Conservation (phyloP, 1,284 basidiomycete genomes). For the Psilocybe mexicana region DNA sequence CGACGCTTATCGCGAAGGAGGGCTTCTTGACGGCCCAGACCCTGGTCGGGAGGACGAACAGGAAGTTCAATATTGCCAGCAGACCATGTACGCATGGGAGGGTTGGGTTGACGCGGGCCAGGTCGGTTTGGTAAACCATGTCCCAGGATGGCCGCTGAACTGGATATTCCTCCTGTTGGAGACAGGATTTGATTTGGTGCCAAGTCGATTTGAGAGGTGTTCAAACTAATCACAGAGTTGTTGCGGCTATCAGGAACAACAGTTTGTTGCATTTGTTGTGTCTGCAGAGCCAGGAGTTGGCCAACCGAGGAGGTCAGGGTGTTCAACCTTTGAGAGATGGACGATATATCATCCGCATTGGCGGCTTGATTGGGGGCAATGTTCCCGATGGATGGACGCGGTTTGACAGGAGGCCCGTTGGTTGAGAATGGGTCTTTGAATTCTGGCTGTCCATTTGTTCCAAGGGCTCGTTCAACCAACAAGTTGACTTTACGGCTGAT, state of each 20-base stretch:
- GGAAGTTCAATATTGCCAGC: constrained; percentile 75
- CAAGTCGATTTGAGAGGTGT: constrained; percentile 49
- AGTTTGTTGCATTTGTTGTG: constrained; percentile 58
- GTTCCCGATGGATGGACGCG: constrained; percentile 62
- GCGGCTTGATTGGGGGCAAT: constrained; percentile 69
- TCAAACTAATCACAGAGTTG: constrained; percentile 46
- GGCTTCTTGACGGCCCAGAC: constrained; percentile 39
- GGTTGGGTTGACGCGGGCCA: constrained; percentile 59
- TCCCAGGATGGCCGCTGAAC: constrained; percentile 45
- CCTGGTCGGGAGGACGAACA: constrained; percentile 49
- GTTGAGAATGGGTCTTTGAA: constrained; percentile 78
- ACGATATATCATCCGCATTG: constrained; percentile 70
- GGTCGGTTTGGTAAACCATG: constrained; percentile 62
- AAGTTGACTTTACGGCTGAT: constrained; percentile 77
- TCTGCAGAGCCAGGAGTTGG: constrained; percentile 77
- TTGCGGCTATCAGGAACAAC: constrained; percentile 39
- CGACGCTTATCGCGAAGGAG: constrained; percentile 68
- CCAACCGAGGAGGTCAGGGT: constrained; percentile 86
- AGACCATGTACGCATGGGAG: constrained; percentile 80
- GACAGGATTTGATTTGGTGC: constrained; percentile 44
- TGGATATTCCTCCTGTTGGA: constrained; percentile 34
- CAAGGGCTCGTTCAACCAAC: constrained; percentile 67
- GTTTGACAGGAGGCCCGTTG: constrained; percentile 38
- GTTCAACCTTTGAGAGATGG: constrained; percentile 78
- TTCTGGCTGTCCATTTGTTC: constrained; percentile 52